These are phyloP conservation scores for Cairneyella variabilis DNA, from an alignment of 495 filamentous ascomycete genomes.

Conservation along the genomic window DNA sequence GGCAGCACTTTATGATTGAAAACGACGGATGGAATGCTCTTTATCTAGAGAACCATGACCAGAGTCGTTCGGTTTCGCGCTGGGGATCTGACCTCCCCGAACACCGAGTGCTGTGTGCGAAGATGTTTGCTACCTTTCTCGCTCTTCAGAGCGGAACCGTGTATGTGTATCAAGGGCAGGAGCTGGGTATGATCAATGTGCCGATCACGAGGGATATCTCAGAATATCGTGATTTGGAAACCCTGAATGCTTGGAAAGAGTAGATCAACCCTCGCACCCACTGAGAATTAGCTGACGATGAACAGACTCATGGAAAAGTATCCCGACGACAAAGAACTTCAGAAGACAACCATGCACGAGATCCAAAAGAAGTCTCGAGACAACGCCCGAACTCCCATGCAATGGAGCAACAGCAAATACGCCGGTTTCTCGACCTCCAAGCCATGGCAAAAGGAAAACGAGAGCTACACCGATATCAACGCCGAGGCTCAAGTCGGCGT, in stretches of 20 bases:
- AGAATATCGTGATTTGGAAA: conserved; percentile 71
- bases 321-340: conserved; percentile 17
- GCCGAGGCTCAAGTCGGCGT: conserved; percentile 41
- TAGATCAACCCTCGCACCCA: conserved; percentile 5
- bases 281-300: too few species aligned
- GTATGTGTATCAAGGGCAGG: conserved; percentile 75
- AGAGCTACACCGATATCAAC: conserved; percentile 48
- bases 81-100: conserved; percentile 47
- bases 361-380: conserved; percentile 51
- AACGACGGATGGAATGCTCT: conserved; percentile 70
- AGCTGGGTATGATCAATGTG: conserved; percentile 73
- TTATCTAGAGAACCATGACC: conserved; percentile 75
- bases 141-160: conserved; percentile 59
- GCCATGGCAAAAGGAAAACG: conserved; percentile 58
- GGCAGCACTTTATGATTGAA: conserved; percentile 67
- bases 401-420: conserved; percentile 49
- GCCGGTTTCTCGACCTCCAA: conserved; percentile 47
- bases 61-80: conserved; percentile 58
- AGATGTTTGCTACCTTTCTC: conserved; percentile 61
- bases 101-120: conserved; percentile 45
- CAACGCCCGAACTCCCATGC: conserved; percentile 57
- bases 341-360: conserved; percentile 1
- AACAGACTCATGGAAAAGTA: conserved; percentile 3
- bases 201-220: conserved; percentile 57
- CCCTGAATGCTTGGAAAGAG: conserved; percentile 50